Conservation (phyloP, 768 basidiomycete genomes). For the Fomitopsis serialis region DNA sequence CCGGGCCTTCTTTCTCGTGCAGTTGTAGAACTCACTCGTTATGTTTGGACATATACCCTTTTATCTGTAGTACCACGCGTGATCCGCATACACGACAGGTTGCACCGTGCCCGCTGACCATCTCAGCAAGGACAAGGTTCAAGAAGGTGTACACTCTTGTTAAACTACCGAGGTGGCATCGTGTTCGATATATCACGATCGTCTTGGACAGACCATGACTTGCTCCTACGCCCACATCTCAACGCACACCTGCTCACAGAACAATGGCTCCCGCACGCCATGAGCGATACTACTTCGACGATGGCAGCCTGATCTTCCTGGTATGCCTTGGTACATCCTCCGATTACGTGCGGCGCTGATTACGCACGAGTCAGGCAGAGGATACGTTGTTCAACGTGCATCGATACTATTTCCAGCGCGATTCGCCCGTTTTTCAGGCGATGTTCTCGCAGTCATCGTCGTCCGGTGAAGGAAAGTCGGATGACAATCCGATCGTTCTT, state of each 20-base stretch:
- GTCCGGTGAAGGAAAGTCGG: conserved; percentile 15
- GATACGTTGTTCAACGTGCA: conserved; percentile 12
- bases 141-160: no score
- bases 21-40: no score
- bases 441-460: conserved; percentile 13
- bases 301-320: neutral
- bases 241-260: neutral
- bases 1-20: no score
- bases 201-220: neutral
- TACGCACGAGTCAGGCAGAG: neutral
- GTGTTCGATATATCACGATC: neutral
- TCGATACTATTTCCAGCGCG: conserved; percentile 21
- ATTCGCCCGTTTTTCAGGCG: conserved; percentile 25
- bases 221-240: neutral
- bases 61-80: no score
- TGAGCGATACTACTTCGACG: neutral
- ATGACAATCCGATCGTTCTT: conserved; percentile 24
- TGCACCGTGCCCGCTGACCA: no score
- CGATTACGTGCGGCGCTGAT: no score
- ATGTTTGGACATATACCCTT: no score
- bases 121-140: no score
- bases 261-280: neutral
- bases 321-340: neutral
- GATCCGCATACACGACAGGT: no score
- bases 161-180: no score